Base-by-base conservation (phyloP, 1,284 basidiomycete genomes). In the Sporisorium reilianum region DNA sequence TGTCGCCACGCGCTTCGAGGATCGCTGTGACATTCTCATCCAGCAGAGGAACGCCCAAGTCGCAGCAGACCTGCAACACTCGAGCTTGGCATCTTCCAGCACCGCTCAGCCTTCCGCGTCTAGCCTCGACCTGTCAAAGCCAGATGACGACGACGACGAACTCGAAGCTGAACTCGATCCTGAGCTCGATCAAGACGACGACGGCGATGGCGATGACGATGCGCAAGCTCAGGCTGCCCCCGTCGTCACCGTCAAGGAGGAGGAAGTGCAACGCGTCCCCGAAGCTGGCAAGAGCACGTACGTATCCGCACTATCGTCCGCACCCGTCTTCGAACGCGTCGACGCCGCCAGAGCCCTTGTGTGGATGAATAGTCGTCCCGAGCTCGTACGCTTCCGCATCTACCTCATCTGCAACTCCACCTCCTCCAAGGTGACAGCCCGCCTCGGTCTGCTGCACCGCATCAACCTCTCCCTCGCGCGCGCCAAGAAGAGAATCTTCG, bases 291-390 rank as follows among this genome's bases (percentile, higher is more conserved):
- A 22, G 2, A 12, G 20, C 28, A n/a, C 40, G 3, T 3, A 7
- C 40, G n/a, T 18, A 3, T 42, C 49, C 10, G 7, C 25, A 32
- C 54, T 40, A 8, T 40, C 53, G n/a, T 34, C 28, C 16, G 25
- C 42, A 6, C 64, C 75, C 7, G 54, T 42, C 2, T 80, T 73
- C 32, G 64, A 78, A 14, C 42, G 53, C 12, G 55, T 80, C 34
- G 57, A 67, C 16, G 44, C 56, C 16, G 69, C 68, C 16, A 62
- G 62, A 42, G 41, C 66, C 22, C 28, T 49, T 14, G 56, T 80
- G 12, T 80, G 79, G 79, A 56, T 77, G 16, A 67, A 60, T 38
- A 73, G 68, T 38, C 77, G 79, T 5, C 68, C 78, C 45, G 79
- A 79, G 8, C 63, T 80, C 4, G 62, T 69, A 6, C 69, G 74